phyloP scores from a whole-genome alignment of 768 basidiomycete species.

The Panellus pusillus region DNA sequence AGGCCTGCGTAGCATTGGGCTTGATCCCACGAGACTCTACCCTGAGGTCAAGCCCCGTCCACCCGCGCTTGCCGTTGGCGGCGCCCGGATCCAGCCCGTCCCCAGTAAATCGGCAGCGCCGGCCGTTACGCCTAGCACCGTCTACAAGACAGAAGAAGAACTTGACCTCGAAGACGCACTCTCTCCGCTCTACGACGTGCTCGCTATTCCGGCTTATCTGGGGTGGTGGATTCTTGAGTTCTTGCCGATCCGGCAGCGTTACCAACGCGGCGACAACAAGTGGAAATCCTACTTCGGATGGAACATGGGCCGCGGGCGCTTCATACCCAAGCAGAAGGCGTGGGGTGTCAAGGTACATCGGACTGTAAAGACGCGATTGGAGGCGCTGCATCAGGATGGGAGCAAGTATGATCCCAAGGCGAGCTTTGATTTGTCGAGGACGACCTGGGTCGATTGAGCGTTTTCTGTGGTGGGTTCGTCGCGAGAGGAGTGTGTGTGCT shows the following conservation, averaged over 20 bases:
- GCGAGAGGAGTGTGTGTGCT: no score
- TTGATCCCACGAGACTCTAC: constrained; percentile 37
- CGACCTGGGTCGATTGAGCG: constrained; percentile 34
- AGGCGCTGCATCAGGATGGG: constrained; percentile 30
- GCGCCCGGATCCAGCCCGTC: constrained; percentile 24
- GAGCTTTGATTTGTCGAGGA: constrained; percentile 31
- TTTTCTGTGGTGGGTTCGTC: no score
- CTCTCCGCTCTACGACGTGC: constrained; percentile 48
- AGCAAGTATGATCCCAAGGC: constrained; percentile 34
- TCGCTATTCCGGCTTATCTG: constrained; percentile 29
- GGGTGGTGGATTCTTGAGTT: constrained; percentile 44
- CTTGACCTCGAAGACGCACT: constrained; percentile 52
- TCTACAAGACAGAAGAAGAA: constrained; percentile 39
- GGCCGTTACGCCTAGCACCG: constrained; percentile 10
- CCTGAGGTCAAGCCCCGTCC: constrained; percentile 40
- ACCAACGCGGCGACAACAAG: constrained; percentile 18
- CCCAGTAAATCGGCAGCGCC: no score
- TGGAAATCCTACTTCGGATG: constrained; percentile 10
- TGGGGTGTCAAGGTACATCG: constrained; percentile 33
- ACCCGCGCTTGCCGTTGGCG: constrained; percentile 34
- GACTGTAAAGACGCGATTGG: constrained; percentile 38
- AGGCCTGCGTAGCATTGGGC: constrained; percentile 33
- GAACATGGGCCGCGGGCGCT: constrained; percentile 32
- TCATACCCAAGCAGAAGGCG: constrained; percentile 28
- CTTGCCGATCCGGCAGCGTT: constrained; percentile 16